Percentiles rank a stretch among this genome's conserved stretches.
Conservation (phyloP, 2,329 filamentous ascomycete genomes). For the Neurospora sp. region DNA sequence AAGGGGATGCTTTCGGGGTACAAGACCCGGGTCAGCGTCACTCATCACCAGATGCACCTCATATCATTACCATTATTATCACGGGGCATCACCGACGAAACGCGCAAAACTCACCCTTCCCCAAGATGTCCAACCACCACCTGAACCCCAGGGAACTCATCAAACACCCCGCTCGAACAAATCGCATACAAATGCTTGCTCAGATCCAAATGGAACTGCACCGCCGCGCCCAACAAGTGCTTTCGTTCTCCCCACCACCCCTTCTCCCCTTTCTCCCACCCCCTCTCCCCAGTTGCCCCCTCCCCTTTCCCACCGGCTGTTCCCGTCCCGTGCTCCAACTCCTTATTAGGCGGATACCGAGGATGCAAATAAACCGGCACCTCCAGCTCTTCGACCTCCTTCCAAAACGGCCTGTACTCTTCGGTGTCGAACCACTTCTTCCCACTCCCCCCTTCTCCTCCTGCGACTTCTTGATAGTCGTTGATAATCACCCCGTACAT, state of each 20-base stretch:
- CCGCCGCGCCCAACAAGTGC: conserved; percentile 26
- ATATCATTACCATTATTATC: too few species aligned
- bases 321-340: conserved; percentile 15
- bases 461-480: conserved; percentile 21
- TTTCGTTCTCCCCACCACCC: conserved; percentile 21
- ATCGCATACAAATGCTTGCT: conserved; percentile 36
- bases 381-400: conserved; percentile 21
- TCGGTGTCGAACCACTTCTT: conserved; percentile 24
- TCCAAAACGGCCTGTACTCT: conserved; percentile 24
- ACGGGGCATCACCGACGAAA: neutral
- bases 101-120: conserved; percentile 23
- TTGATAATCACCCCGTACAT: conserved; percentile 25
- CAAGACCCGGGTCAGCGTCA: neutral
- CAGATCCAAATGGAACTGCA: conserved; percentile 32
- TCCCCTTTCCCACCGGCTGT: neutral
- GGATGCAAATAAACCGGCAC: conserved; percentile 28
- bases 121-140: conserved; percentile 34
- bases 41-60: neutral
- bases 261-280: conserved; percentile 2
- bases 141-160: conserved; percentile 30
- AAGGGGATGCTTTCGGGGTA: conserved; percentile 28
- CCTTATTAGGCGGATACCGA: conserved; percentile 21
- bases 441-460: neutral
- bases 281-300: neutral
- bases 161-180: conserved; percentile 32